These are phyloP conservation scores for Aciculosporium take DNA, from an alignment of 2,329 filamentous ascomycete genomes.

Conservation along the genomic window DNA sequence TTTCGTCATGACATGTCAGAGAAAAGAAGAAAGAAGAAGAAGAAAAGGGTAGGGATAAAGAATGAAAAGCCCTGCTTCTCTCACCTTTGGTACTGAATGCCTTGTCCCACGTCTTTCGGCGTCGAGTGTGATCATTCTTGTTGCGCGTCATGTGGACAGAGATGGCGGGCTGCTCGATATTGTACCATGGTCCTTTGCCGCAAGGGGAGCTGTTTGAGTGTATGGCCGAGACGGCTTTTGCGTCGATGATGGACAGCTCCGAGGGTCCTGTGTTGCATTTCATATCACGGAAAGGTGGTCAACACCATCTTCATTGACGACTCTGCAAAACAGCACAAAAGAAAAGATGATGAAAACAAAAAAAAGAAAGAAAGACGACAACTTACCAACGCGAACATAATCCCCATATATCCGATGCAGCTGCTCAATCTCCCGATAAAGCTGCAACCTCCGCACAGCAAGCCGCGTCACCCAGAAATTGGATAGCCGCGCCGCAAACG, in stretches of 20 bases:
- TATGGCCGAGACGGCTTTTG: constrained; percentile 14
- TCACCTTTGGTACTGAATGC: constrained; percentile 17
- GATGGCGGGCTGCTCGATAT: constrained; percentile 15
- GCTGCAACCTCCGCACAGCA: constrained; percentile 10
- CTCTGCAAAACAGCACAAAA: neutral
- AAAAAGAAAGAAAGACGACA: neutral
- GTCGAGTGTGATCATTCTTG: constrained; percentile 15
- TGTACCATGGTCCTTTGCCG: constrained; percentile 21
- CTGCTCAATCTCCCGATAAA: constrained; percentile 14
- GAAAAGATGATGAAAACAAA: neutral
- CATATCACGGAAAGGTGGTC: neutral
- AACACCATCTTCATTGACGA: neutral
- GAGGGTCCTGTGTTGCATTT: constrained; percentile 16
- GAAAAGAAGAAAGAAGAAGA: neutral
- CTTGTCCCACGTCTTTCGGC: constrained; percentile 21
- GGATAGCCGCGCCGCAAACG: constrained; percentile 14
- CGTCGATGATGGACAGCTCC: constrained; percentile 19
- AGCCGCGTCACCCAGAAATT: constrained; percentile 13
- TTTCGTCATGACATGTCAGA: neutral
- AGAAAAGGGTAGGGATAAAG: no score
- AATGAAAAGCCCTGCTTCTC: no score
- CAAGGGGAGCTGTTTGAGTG: constrained; percentile 16
- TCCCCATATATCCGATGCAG: constrained; percentile 17
- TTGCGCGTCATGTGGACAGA: constrained; percentile 19
- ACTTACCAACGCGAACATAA: constrained; percentile 16